phyloP scores from a whole-genome alignment of 495 filamentous ascomycete species.

The Sporormia fimetaria region DNA sequence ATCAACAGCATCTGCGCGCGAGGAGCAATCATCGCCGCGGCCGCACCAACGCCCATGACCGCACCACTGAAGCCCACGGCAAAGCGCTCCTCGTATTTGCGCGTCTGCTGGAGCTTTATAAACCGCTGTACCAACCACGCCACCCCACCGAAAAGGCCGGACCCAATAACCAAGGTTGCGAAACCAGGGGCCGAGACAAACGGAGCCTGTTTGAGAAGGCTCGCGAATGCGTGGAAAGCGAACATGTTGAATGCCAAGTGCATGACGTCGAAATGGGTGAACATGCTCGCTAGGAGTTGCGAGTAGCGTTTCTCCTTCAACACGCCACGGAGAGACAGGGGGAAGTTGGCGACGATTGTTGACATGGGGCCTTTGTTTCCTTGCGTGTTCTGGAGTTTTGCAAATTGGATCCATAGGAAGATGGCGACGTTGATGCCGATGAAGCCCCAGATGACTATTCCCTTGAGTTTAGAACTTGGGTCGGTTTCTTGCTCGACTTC shows the following conservation, averaged over 20 bases:
- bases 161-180: conserved; percentile 21
- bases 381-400: neutral
- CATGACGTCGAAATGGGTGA: conserved; percentile 22
- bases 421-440: conserved; percentile 30
- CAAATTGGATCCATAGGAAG: conserved; percentile 24
- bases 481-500: too few species aligned
- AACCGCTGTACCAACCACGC: conserved; percentile 7
- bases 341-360: conserved; percentile 6
- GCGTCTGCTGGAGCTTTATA: neutral
- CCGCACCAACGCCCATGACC: conserved; percentile 29
- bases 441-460: conserved; percentile 20
- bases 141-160: conserved; percentile 20
- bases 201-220: conserved; percentile 20
- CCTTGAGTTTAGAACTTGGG: neutral
- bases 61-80: conserved; percentile 29
- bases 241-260: conserved; percentile 29
- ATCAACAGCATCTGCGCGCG: conserved; percentile 15
- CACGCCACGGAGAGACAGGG: neutral
- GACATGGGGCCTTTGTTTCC: neutral
- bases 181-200: conserved; percentile 11
- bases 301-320: conserved; percentile 16
- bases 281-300: conserved; percentile 26
- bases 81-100: conserved; percentile 4
- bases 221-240: conserved; percentile 24
- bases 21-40: conserved; percentile 19